Percentiles rank a stretch among this genome's conserved stretches.
Evolutionary conservation across 2,329 filamentous ascomycete species (phyloP).

Genomic region (Emericellopsis cladophorae): DNA sequence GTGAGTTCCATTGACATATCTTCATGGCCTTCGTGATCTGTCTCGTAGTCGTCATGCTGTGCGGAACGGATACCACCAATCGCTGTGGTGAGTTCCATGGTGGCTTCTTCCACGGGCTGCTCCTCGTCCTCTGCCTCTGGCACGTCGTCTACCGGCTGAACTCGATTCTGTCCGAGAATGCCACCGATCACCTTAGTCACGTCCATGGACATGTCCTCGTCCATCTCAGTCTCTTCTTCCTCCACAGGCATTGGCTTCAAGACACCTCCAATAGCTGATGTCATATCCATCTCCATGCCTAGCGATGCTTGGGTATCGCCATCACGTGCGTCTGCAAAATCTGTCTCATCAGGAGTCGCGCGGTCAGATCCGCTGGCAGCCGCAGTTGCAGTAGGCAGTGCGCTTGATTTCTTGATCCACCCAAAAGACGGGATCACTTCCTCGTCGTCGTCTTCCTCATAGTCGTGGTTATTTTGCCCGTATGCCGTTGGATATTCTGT

Average conservation of each 20-base stretch:
- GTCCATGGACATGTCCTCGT: slow-evolving; percentile 83
- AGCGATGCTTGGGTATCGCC: slow-evolving; percentile 14
- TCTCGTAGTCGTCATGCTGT: slow-evolving; percentile 18
- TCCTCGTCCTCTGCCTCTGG: slow-evolving; percentile 16
- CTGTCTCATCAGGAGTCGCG: too few species aligned
- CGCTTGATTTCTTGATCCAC: slow-evolving; percentile 46
- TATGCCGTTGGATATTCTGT: too few species aligned
- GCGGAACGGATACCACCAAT: slow-evolving; percentile 54
- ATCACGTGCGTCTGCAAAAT: not conserved
- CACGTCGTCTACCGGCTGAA: slow-evolving; percentile 8
- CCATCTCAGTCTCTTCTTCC: slow-evolving; percentile 29
- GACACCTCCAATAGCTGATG: slow-evolving; percentile 42
- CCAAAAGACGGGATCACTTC: slow-evolving; percentile 67
- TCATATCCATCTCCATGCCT: slow-evolving; percentile 33
- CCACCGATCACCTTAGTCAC: slow-evolving; percentile 73
- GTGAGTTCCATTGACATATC: slow-evolving; percentile 76
- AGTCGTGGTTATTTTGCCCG: slow-evolving; percentile 22
- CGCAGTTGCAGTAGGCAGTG: not conserved
- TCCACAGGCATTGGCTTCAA: slow-evolving; percentile 12
- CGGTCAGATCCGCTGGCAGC: not conserved
- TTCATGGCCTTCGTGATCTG: slow-evolving; percentile 35
- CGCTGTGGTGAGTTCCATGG: slow-evolving; percentile 75
- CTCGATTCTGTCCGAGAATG: slow-evolving; percentile 45
- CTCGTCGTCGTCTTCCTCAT: slow-evolving; percentile 40
- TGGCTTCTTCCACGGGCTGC: slow-evolving; percentile 26